Conservation (phyloP, 345 rosid genomes). For the Aethionema arabicum region DNA sequence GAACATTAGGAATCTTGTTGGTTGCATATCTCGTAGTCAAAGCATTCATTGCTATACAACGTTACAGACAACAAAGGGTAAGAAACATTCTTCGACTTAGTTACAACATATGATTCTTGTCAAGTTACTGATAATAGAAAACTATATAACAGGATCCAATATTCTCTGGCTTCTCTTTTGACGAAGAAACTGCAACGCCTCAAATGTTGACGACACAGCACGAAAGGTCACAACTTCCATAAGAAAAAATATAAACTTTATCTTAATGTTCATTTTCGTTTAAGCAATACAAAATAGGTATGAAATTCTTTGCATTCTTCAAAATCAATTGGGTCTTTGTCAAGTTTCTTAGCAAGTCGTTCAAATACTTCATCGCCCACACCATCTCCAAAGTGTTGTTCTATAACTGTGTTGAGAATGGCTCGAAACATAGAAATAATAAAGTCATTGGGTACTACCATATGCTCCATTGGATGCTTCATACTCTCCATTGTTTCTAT, state of each 20-base stretch:
- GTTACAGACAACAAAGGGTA: conserved; percentile 41
- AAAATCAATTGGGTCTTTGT: background rate
- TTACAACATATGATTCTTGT: background rate
- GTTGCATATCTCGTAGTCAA: conserved; percentile 57
- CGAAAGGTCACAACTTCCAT: conserved; percentile 1
- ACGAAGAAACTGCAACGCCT: conserved; percentile 25
- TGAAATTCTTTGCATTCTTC: background rate
- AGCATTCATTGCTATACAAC: conserved; percentile 49
- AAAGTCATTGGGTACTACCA: background rate
- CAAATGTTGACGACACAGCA: conserved; percentile 14
- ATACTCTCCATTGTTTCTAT: background rate
- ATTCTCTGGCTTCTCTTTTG: conserved; percentile 30
- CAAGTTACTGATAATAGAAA: background rate
- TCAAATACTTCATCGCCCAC: background rate
- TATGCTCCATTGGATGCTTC: background rate
- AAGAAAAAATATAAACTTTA: too few relatives aligned
- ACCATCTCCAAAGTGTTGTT: background rate
- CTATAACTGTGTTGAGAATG: too few relatives aligned
- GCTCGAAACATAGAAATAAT: background rate
- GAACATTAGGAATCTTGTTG: conserved; percentile 64
- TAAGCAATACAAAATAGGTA: background rate
- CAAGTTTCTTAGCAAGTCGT: background rate
- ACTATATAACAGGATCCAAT: conserved; percentile 17
- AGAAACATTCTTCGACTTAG: conserved; percentile 18
- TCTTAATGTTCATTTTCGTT: conserved; percentile 4